Conservation (phyloP, 305 asterid genomes). For the Caryopteris hybrid region DNA sequence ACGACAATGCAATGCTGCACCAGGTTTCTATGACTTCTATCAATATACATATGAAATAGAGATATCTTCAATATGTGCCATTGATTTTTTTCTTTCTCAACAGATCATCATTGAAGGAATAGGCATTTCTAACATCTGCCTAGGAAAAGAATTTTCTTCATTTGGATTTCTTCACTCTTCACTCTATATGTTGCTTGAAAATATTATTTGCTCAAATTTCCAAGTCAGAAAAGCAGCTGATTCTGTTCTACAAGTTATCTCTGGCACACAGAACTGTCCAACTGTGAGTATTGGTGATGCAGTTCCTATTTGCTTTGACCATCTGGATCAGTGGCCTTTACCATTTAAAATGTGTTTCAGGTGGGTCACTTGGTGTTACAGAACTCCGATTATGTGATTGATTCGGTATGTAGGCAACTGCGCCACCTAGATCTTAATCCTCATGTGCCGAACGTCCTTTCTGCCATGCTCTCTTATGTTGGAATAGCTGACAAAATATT, state of each 20-base stretch:
- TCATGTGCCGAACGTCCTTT: conserved; percentile 85
- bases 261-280: conserved; percentile 62
- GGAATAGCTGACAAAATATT: conserved; percentile 85
- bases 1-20: conserved; percentile 83
- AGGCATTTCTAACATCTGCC: conserved; percentile 70
- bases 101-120: conserved; percentile 93
- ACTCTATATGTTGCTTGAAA: conserved; percentile 86
- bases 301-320: conserved; percentile 16
- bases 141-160: conserved; percentile 68
- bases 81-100: conserved; percentile 17
- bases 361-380: conserved; percentile 89
- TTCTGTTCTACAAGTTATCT: conserved; percentile 59
- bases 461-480: conserved; percentile 85
- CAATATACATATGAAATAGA: neutral
- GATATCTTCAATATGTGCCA: conserved; percentile 3
- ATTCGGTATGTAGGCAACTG: conserved; percentile 87
- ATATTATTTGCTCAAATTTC: conserved; percentile 79
- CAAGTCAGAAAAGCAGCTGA: conserved; percentile 81
- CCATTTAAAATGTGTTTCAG: conserved; percentile 44
- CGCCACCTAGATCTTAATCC: conserved; percentile 92
- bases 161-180: conserved; percentile 93
- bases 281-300: conserved; percentile 55
- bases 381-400: conserved; percentile 88
- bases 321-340: conserved; percentile 8
- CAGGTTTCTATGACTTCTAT: conserved; percentile 51